Evolutionary conservation across 2,329 filamentous ascomycete genomes (phyloP), one percentile per base, ranked within the genome.

Genomic region (Trichoderma koningii): DNA sequence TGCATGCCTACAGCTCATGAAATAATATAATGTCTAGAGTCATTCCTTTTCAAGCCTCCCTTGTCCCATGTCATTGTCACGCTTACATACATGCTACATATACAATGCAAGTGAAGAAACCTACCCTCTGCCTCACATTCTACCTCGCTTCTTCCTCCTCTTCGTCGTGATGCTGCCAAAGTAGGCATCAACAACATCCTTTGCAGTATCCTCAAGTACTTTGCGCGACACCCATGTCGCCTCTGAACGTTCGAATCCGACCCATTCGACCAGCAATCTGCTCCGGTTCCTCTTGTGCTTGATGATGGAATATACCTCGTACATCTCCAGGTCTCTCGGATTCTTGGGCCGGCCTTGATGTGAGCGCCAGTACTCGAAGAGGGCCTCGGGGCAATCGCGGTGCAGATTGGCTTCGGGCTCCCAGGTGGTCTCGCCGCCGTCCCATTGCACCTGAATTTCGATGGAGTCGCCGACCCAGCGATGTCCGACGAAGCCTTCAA

Each of bases 251-350:
- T 69, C 70, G 47, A 73, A 78, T 12, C 76, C 76, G 5, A 77
- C 64, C 76, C 76, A 78, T 66, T 78, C 76, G 1, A 78, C 75
- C 9, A 72, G 66, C 34, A 77, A 66, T 21, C 69, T 69, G 47
- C 70, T 70, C 57, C 69, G 71, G 6, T 72, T 68, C 17, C 67
- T 69, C 12, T 69, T 71, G 63, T 77, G 76, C 38, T 72, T 72
- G 28, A 71, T 72, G 42, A 78, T 72, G 5, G 73, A 73, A 55
- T 73, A 74, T 5, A 77, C 73, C 38, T 73, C 72, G 65, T 71
- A 78, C 1, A 77, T 28, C 0, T 73, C 72, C 3, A 73, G 66
- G 42, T 76, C 69, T 9, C 59, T 7, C 0, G 75, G 75, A 57
- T 77, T 77, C 1, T 62, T 56, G 14, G 76, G 76, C 0, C 76